Evolutionary conservation across 1,284 basidiomycete species (phyloP), one percentile per base, ranked within the genome.

Genomic region (Kwoniella shivajii): DNA sequence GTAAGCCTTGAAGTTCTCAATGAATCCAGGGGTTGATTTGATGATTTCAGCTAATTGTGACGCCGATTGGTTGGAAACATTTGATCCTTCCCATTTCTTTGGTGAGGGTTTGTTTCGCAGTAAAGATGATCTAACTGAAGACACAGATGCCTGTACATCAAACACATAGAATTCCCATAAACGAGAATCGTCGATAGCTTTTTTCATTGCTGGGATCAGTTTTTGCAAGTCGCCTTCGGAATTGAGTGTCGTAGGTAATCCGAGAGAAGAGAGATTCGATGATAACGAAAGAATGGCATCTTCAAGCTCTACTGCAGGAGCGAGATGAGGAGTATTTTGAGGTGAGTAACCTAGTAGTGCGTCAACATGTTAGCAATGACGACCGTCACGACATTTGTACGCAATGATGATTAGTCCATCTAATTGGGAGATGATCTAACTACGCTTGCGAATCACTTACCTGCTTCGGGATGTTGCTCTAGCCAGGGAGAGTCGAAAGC

Each of bases 141-240:
- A 63, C 46, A 73, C 76, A 10, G 76, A 72, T 0, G 68, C 76
- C 39, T 80, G 79, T 6, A 85, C 82, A 69, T 96, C 86, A 44
- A 97, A 81, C 22, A 92, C 88, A 72, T 97, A 97, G 79, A 88
- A 97, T 68, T 96, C 87, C 90, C 92, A 97, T 24, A 96, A 77
- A 38, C 89, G 83, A 36, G 88, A 84, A 4, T 78, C 78, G 52
- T 87, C 84, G 61, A 92, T 69, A 31, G 84, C 81, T 14, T 82
- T 75, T 41, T 82, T 76, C 67, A 97, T 85, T 13, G 85, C 87
- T 22, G 73, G 67, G 47, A 88, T 80, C 57, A 97, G 81, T 9
- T 72, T 72, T 54, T 87, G 82, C 53, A 96, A 76, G 70, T 97
- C 93, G 33, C 79, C 70, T 48, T 84, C 79, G 0, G 86, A 87